Evolutionary conservation across 2,329 filamentous ascomycete species (phyloP).

Genomic region (Canariomyces notabilis): DNA sequence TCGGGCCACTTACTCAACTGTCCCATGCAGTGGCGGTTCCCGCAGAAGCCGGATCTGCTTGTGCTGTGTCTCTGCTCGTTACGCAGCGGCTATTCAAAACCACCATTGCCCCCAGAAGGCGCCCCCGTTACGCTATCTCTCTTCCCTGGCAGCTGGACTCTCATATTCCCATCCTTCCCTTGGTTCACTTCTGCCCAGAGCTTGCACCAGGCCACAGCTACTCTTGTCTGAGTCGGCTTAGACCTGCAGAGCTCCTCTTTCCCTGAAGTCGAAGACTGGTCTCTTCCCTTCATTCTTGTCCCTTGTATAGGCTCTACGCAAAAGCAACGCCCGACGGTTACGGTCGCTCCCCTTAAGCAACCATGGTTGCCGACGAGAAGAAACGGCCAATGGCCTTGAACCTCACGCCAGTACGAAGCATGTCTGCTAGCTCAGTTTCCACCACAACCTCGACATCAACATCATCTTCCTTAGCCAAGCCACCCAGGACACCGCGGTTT

Average conservation of each 20-base stretch:
- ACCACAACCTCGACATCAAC: conserved; percentile 49
- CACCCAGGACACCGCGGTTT: conserved; percentile 71
- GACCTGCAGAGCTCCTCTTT: conserved; percentile 15
- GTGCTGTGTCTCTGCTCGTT: conserved; percentile 27
- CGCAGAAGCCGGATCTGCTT: conserved; percentile 29
- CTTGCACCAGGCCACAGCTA: conserved; percentile 16
- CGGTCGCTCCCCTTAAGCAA: conserved; percentile 28
- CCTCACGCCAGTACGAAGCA: conserved; percentile 44
- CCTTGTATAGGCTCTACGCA: conserved; percentile 21
- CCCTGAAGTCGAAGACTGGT: conserved; percentile 32
- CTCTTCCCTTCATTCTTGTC: conserved; percentile 29
- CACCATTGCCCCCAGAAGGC: conserved; percentile 38
- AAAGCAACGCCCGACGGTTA: conserved; percentile 26
- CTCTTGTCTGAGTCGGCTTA: conserved; percentile 12
- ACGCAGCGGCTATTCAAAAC: conserved; percentile 49
- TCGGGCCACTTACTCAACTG: conserved; percentile 34
- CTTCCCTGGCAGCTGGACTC: conserved; percentile 54
- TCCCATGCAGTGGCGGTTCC: conserved; percentile 33
- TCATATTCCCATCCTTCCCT: conserved; percentile 32
- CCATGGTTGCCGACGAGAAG: conserved; percentile 41
- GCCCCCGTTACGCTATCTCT: conserved; percentile 32
- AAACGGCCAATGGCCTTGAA: conserved; percentile 54
- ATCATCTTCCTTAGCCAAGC: conserved; percentile 52
- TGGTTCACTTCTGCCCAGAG: conserved; percentile 34
- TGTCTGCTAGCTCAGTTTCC: conserved; percentile 27